Base-by-base conservation (phyloP, 805 yeast genomes). In the Spathaspora passalidarum region DNA sequence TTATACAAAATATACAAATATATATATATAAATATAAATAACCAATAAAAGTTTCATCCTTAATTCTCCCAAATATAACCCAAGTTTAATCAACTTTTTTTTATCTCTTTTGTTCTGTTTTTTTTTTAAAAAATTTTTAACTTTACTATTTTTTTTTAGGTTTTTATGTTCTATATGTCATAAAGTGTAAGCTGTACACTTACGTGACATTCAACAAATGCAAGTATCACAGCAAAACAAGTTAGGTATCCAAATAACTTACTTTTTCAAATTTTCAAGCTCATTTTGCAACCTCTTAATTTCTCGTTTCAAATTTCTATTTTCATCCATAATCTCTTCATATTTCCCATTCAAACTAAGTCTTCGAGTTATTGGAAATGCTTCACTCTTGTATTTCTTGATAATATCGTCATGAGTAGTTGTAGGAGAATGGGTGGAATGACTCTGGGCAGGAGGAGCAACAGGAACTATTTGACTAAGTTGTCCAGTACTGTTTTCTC, bases 241-340 rank as follows among this genome's bases (percentile, higher is more conserved):
- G 4, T 9, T n/a, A 29, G 14, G 14, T 7, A 29, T n/a, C 14
- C 3, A 5, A 29, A 26, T 10, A 26, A 4, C 14, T 29, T 17
- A 29, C 5, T 29, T 29, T 13, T 29, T 29, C 4, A 29, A 29
- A 4, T 29, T 29, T 19, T 46, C 44, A 25, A 49, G 4, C 46
- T 48, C 39, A 20, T 19, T 16, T 18, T 49, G 50, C 22, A 50
- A 43, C 25, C 29, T 37, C 11, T 37, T 39, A 21, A 52, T 23
- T 42, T 50, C 54, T 29, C 41, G 38, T 32, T 40, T 49, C 20
- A 53, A 35, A 37, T 32, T 44, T 11, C 43, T 26, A 40, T 46
- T 52, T 23, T 53, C 55, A 32, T 49, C 52, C 2, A 44, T 10
- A 37, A 45, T 40, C 14, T 47, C 42, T 21, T 47, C 49, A 38